Conservation (phyloP, 2,329 filamentous ascomycete species). For the Fusarium sp. region DNA sequence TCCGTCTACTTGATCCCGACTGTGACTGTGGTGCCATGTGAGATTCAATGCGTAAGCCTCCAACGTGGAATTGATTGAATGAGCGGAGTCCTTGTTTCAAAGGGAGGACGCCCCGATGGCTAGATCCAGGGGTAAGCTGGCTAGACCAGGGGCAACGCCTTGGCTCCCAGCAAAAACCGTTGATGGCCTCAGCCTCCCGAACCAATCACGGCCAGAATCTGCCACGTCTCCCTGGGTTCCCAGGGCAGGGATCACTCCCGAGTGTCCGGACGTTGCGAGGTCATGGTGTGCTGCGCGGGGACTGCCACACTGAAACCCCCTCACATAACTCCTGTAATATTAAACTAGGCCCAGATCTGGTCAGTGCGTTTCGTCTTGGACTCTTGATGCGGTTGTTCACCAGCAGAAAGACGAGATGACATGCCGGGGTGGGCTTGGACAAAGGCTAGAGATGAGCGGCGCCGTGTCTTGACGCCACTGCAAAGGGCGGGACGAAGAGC, state of each 20-base stretch:
- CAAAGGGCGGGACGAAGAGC: background rate
- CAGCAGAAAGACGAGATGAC: constrained; percentile 34
- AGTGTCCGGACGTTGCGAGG: constrained; percentile 10
- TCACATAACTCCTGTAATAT: constrained; percentile 27
- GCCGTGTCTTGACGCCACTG: constrained; percentile 19
- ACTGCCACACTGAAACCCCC: constrained; percentile 34
- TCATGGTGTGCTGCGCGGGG: constrained; percentile 19
- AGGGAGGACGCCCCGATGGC: constrained; percentile 18
- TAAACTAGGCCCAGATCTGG: constrained; percentile 16
- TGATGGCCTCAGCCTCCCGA: constrained; percentile 19
- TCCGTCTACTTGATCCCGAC: constrained; percentile 9
- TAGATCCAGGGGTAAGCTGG: constrained; percentile 18
- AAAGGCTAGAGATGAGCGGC: background rate
- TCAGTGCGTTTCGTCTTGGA: constrained; percentile 25
- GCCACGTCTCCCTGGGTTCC: background rate
- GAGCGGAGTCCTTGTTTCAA: constrained; percentile 32
- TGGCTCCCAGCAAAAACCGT: constrained; percentile 13
- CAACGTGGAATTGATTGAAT: constrained; percentile 26
- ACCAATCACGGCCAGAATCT: constrained; percentile 6
- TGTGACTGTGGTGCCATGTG: constrained; percentile 24
- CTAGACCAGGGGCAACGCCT: constrained; percentile 30
- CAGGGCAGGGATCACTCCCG: constrained; percentile 9
- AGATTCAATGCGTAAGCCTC: constrained; percentile 18
- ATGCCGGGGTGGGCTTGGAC: constrained; percentile 12
- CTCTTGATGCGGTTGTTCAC: constrained; percentile 9